Percentiles rank a stretch among this genome's conserved stretches.
Conservation (phyloP, 805 yeast species). For the Novakomyces olei region DNA sequence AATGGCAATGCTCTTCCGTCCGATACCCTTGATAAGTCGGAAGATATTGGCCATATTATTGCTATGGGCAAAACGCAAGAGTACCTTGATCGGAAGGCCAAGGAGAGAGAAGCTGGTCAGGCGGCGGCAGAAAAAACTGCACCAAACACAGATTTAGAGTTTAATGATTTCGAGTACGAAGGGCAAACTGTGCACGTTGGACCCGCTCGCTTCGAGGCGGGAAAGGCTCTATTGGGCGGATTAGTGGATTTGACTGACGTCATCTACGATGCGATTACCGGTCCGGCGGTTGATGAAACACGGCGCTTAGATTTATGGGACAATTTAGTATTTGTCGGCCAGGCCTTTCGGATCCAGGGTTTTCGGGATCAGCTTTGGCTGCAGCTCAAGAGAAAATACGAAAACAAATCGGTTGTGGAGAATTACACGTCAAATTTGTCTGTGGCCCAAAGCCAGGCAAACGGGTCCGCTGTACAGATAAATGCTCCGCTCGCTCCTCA, state of each 20-base stretch:
- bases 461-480: neutral
- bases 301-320: slow-evolving; percentile 1
- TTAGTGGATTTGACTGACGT: slow-evolving; percentile 1
- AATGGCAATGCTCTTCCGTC: neutral
- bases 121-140: neutral
- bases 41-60: slow-evolving; percentile 2
- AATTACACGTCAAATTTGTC: too few species aligned
- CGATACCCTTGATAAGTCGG: neutral
- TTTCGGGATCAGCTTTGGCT: slow-evolving; percentile 1
- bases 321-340: neutral
- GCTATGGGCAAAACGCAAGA: slow-evolving; percentile 2
- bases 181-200: neutral
- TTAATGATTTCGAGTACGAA: neutral
- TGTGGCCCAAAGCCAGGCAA: slow-evolving; percentile 3
- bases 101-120: neutral
- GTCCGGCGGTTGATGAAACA: neutral
- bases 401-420: neutral
- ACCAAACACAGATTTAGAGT: slow-evolving; percentile 1
- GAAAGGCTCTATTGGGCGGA: neutral
- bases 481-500: slow-evolving; percentile 2
- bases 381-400: slow-evolving; percentile 1
- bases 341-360: slow-evolving; percentile 1
- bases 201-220: neutral
- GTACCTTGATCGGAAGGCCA: slow-evolving; percentile 2
- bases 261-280: neutral